phyloP scores from a whole-genome alignment of 345 rosid species.

The Brassica napus region DNA sequence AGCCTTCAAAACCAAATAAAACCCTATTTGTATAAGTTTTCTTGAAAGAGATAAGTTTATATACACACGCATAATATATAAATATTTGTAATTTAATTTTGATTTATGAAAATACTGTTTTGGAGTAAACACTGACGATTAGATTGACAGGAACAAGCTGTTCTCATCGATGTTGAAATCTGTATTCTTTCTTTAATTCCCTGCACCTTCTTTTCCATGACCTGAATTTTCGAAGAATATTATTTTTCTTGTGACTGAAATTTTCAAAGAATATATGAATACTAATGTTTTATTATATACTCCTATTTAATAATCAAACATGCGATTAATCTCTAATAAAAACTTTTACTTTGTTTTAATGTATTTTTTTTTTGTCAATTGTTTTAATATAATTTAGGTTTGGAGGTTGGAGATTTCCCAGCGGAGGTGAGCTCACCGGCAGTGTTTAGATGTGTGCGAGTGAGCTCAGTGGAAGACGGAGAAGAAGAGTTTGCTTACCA shows the following conservation, averaged over 20 bases:
- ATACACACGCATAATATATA: not conserved
- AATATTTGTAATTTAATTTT: not conserved
- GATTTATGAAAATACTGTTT: constrained; percentile 32
- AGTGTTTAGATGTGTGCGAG: constrained; percentile 56
- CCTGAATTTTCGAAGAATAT: constrained; percentile 2
- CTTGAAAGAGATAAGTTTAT: not conserved
- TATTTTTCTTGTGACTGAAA: not conserved
- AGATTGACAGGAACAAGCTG: constrained; percentile 38
- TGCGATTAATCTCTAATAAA: not conserved
- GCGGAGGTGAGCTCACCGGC: constrained; percentile 57
- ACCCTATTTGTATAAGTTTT: constrained; percentile 15
- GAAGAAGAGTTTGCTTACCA: constrained; percentile 54
- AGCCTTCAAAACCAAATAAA: not conserved
- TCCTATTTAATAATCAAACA: not conserved
- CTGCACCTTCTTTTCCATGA: constrained; percentile 21
- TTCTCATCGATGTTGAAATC: constrained; percentile 22
- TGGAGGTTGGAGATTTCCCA: constrained; percentile 59
- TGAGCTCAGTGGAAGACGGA: constrained; percentile 50
- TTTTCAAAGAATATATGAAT: not conserved
- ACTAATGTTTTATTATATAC: not conserved
- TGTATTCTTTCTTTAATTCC: constrained; percentile 29
- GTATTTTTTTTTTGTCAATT: too few relatives aligned
- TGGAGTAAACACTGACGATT: constrained; percentile 35
- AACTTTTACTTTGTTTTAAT: not conserved
- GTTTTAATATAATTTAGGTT: constrained; percentile 43